Percentiles rank a stretch among this genome's conserved stretches.
Evolutionary conservation across 176 grass and related monocot species (phyloP).

Genomic region (Phragmites australis): DNA sequence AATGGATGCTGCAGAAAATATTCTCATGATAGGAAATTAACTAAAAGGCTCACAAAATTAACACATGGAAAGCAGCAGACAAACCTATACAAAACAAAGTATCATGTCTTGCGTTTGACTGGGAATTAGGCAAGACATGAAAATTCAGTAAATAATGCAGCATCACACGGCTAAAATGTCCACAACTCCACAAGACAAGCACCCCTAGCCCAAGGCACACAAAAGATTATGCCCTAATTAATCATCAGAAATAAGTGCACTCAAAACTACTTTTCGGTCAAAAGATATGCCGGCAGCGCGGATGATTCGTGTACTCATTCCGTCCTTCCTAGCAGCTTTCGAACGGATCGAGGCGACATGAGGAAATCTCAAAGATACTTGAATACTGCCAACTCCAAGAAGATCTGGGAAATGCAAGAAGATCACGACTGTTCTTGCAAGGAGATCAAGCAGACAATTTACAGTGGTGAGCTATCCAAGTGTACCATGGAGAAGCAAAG

Average conservation of each 20-base stretch:
- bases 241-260: slow-evolving; percentile 43
- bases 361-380: slow-evolving; percentile 49
- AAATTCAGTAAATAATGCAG: slow-evolving; percentile 21
- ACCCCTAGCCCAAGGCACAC: slow-evolving; percentile 25
- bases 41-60: slow-evolving; percentile 17
- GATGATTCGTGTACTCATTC: slow-evolving; percentile 44
- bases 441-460: slow-evolving; percentile 40
- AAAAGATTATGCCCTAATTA: slow-evolving; percentile 27
- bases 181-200: slow-evolving; percentile 37
- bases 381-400: slow-evolving; percentile 38
- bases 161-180: slow-evolving; percentile 48
- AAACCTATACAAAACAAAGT: slow-evolving; percentile 16
- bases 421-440: slow-evolving; percentile 33
- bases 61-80: slow-evolving; percentile 30
- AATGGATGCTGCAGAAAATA: slow-evolving; percentile 10
- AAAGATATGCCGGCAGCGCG: slow-evolving; percentile 40
- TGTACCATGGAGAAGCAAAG: slow-evolving; percentile 30
- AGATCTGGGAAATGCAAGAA: slow-evolving; percentile 38
- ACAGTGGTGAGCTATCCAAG: slow-evolving; percentile 44
- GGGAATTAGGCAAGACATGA: slow-evolving; percentile 35
- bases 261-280: slow-evolving; percentile 50
- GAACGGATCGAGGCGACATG: slow-evolving; percentile 26
- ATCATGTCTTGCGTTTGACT: slow-evolving; percentile 31
- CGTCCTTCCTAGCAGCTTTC: slow-evolving; percentile 55
- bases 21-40: neutral